Evolutionary conservation across 169 alveolate species (phyloP), one percentile per base, ranked within the genome.

Genomic region (Theileria equi): DNA sequence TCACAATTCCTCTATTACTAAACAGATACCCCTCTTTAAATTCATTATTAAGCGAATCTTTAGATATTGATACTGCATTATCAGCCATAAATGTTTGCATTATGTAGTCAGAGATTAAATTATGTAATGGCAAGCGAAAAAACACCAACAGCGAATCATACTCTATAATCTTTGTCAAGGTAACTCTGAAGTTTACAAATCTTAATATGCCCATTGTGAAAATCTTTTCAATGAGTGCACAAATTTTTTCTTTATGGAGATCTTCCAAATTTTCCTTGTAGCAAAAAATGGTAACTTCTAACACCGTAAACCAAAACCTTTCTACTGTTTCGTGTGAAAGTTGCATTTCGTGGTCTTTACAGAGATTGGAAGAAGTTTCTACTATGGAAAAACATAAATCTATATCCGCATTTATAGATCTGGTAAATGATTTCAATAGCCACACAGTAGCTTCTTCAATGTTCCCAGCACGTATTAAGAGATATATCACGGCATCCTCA

Each of bases 401-500:
- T 29, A 54, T 8, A 57, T 69, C 81, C 8, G 44, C 50, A 0
- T 48, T 53, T 5, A 35, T 40, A 11, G 47, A 35, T 11, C 38
- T 31, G 13, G 16, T 11, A 53, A 72, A 55, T 5, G 74, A 53
- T 2, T 21, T 48, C 21, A 72, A 31, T 21, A 72, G 57, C 77
- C 70, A 61, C 11, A 31, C 43, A 0, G 71, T 63, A 0, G 77
- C 54, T 17, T 28, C 83, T 26, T 65, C 61, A 17, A 62, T 43
- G 40, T 72, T 66, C 8, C 83, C 83, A 1, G 83, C 74, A 8
- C 83, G 34, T 54, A 62, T 60, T 7, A 72, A 35, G 10, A 72
- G 77, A 31, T 72, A 62, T 6, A 66, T 21, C 4, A 72, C 74
- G 3, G 83, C 83, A 19, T 72, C 83, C 25, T 72, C 66, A n/a